Conservation (phyloP, 1,284 basidiomycete species). For the Singerocomus inundabilis region DNA sequence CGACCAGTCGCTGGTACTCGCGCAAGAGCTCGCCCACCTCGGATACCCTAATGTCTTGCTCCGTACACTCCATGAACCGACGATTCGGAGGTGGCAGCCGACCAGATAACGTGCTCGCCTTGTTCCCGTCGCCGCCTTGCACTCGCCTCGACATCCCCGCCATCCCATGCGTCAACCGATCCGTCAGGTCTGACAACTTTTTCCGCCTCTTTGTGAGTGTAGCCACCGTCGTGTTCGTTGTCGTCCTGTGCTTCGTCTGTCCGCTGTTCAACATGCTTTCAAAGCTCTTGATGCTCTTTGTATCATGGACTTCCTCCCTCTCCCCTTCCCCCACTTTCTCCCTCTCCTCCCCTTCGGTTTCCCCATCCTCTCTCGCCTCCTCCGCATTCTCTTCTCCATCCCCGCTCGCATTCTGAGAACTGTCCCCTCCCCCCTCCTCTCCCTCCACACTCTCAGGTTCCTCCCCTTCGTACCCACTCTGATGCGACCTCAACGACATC, state of each 20-base stretch:
- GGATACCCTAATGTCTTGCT: constrained; percentile 70
- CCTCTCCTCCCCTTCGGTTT: constrained; percentile 32
- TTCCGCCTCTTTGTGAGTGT: constrained; percentile 42
- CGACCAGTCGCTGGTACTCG: constrained; percentile 72
- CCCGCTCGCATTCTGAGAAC: no score
- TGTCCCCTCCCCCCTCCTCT: no score
- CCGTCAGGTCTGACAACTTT: constrained; percentile 45
- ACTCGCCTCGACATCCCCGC: constrained; percentile 51
- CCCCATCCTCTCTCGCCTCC: constrained; percentile 30
- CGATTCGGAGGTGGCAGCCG: constrained; percentile 54
- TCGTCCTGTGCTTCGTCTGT: constrained; percentile 8
- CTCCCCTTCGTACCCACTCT: constrained; percentile 36
- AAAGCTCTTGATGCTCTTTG: constrained; percentile 76
- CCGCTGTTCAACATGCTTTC: constrained; percentile 73
- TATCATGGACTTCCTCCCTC: constrained; percentile 45
- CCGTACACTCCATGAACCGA: constrained; percentile 65
- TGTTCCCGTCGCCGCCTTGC: no score
- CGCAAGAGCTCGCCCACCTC: constrained; percentile 73
- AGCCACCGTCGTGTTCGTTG: not conserved
- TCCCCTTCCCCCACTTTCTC: constrained; percentile 28
- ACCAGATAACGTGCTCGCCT: no score
- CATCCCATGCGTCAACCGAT: constrained; percentile 68
- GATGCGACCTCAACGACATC: constrained; percentile 45
- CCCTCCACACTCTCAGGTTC: constrained; percentile 36
- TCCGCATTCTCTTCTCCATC: constrained; percentile 31